Evolutionary conservation across 2,329 filamentous ascomycete species (phyloP).

Genomic region (Colletotrichum sidae): DNA sequence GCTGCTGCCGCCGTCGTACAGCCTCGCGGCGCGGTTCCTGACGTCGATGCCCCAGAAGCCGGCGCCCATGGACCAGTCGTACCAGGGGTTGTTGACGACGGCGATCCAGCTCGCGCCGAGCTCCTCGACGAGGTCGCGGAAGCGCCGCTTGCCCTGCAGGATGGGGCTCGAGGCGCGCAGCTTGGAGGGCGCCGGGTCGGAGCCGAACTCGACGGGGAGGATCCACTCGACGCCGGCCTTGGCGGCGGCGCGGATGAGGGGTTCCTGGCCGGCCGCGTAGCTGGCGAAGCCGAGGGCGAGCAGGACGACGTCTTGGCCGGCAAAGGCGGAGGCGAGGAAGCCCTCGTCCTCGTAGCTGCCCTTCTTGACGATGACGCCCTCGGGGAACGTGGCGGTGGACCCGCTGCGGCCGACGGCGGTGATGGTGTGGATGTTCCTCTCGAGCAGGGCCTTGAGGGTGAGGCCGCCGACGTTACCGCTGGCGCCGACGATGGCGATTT

Average conservation of each 20-base stretch:
- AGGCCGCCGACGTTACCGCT: constrained; percentile 52
- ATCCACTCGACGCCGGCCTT: constrained; percentile 66
- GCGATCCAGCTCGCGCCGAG: constrained; percentile 48
- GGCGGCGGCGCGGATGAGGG: constrained; percentile 65
- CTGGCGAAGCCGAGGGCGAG: constrained; percentile 34
- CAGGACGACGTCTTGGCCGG: constrained; percentile 49
- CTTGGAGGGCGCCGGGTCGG: constrained; percentile 45
- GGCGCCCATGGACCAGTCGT: constrained; percentile 44
- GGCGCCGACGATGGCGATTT: constrained; percentile 46
- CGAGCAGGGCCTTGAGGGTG: constrained; percentile 52
- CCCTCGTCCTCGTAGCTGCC: constrained; percentile 60
- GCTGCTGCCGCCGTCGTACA: constrained; percentile 68
- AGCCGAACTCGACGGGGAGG: constrained; percentile 62
- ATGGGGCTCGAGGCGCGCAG: constrained; percentile 38
- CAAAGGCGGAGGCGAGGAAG: constrained; percentile 43
- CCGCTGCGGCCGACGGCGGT: constrained; percentile 61
- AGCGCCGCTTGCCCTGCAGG: constrained; percentile 42
- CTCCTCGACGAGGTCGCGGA: constrained; percentile 44
- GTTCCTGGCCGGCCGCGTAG: constrained; percentile 54
- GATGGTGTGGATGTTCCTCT: constrained; percentile 58
- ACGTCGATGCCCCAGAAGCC: constrained; percentile 48
- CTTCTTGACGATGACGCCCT: constrained; percentile 50
- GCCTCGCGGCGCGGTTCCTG: constrained; percentile 43
- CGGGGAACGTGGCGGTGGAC: constrained; percentile 54
- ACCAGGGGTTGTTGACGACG: constrained; percentile 48